These are phyloP conservation scores for Wolfiporia cocos DNA, from an alignment of 1,284 basidiomycete species.

Conservation along the genomic window DNA sequence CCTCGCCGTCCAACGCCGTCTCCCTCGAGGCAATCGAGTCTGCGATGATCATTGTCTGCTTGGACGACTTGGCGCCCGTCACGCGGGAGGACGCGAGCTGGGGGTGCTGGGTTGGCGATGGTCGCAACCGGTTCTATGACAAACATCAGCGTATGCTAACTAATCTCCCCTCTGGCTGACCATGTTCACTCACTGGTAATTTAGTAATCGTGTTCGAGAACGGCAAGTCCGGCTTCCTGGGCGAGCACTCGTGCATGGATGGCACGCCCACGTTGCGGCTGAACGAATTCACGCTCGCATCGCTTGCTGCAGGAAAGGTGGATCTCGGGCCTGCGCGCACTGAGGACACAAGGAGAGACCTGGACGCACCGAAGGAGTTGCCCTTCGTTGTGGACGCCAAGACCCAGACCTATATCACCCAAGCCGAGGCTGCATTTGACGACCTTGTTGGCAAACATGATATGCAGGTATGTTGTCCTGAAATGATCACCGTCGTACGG, in stretches of 20 bases:
- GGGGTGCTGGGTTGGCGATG: constrained; percentile 89
- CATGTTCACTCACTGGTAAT: constrained; percentile 4
- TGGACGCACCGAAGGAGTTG: constrained; percentile 64
- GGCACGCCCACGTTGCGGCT: constrained; percentile 93
- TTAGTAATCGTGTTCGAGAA: constrained; percentile 89
- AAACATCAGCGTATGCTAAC: constrained; percentile 82
- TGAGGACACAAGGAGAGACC: constrained; percentile 34
- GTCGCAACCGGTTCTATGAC: constrained; percentile 93
- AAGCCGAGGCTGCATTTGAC: constrained; percentile 67
- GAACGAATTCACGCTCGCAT: constrained; percentile 90
- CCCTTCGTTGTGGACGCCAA: constrained; percentile 65
- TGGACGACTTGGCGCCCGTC: constrained; percentile 79
- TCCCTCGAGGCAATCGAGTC: constrained; percentile 82
- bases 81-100: constrained; percentile 83
- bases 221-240: constrained; percentile 89
- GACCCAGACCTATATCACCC: constrained; percentile 47
- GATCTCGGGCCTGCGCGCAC: constrained; percentile 53
- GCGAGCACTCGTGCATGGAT: constrained; percentile 92
- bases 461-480: constrained; percentile 51
- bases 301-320: constrained; percentile 74
- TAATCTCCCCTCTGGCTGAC: constrained; percentile 1
- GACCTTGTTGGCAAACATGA: constrained; percentile 78
- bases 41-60: constrained; percentile 81
- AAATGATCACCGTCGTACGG: not conserved
- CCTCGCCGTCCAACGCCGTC: constrained; percentile 60